These are phyloP conservation scores for Volvox carteri DNA, from an alignment of 163 green algal species.

Conservation along the genomic window DNA sequence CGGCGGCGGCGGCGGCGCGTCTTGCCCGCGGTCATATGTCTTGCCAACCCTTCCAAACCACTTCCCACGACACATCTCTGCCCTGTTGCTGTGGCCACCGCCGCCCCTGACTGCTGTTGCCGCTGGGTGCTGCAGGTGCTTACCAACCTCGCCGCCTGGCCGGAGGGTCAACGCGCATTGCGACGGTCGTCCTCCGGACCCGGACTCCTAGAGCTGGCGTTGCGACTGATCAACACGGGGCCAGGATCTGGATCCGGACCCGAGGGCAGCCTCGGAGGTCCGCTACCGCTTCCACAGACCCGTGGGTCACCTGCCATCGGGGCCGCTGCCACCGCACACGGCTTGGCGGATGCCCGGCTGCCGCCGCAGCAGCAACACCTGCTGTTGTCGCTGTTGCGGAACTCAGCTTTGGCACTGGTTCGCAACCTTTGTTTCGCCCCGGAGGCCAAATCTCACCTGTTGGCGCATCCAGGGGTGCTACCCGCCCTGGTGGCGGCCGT, in stretches of 20 bases:
- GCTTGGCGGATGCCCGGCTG: background rate
- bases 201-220: conserved; percentile 63
- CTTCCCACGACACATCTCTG: no score
- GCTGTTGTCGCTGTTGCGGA: background rate
- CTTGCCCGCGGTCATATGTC: no score
- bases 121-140: conserved; percentile 63
- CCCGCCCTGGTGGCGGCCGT: conserved; percentile 68
- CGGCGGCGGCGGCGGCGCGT: no score
- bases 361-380: conserved; percentile 9
- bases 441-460: conserved; percentile 64
- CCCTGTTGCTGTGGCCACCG: no score
- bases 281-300: background rate
- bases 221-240: conserved; percentile 21
- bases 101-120: no score
- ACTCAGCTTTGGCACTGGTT: conserved; percentile 65
- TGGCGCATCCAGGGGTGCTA: conserved; percentile 68
- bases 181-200: conserved; percentile 55
- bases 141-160: conserved; percentile 53
- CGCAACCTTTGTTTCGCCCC: conserved; percentile 74
- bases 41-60: no score
- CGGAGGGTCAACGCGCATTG: conserved; percentile 65
- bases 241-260: background rate
- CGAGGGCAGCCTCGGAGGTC: no score
- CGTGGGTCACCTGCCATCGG: background rate
- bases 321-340: background rate